These are phyloP conservation scores for Kappamyces sp. DNA, from an alignment of 192 early-diverging fungal species.

Conservation along the genomic window DNA sequence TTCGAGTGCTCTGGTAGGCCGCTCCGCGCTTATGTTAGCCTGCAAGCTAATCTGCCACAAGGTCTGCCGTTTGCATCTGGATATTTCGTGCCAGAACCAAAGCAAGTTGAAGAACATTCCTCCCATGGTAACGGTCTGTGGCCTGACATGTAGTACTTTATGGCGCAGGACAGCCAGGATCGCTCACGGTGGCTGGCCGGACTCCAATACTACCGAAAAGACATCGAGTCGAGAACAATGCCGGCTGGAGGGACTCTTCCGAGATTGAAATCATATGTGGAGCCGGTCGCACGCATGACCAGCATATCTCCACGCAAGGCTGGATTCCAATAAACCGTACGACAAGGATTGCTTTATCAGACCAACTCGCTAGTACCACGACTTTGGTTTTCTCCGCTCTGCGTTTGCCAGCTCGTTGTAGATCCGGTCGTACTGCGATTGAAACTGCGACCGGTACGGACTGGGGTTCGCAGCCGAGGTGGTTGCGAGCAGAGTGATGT, in stretches of 20 bases:
- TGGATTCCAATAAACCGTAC: neutral
- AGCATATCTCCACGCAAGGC: constrained; percentile 4
- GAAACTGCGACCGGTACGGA: constrained; percentile 5
- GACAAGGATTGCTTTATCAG: constrained; percentile 7
- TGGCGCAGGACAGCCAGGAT: constrained; percentile 37
- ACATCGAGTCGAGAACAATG: constrained; percentile 14
- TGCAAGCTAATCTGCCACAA: constrained; percentile 41
- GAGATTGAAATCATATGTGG: neutral
- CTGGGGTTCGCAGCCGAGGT: neutral
- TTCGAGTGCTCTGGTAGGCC: constrained; percentile 41
- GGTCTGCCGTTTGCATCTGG: constrained; percentile 27
- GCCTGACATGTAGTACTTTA: constrained; percentile 39
- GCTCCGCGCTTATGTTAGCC: constrained; percentile 10
- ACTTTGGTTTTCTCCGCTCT: neutral
- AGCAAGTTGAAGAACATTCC: constrained; percentile 26
- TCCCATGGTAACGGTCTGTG: constrained; percentile 27
- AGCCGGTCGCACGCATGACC: neutral
- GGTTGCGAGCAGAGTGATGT: neutral
- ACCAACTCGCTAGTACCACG: neutral
- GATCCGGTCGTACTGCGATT: constrained; percentile 1
- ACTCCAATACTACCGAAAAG: constrained; percentile 30
- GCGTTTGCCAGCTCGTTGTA: neutral
- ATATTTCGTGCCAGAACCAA: constrained; percentile 33
- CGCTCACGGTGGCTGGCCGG: constrained; percentile 37
- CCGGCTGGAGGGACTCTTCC: neutral